Percentiles rank a stretch among this genome's conserved stretches.
Conservation (phyloP, 257 asterid species). For the Forsythia viridissima region DNA sequence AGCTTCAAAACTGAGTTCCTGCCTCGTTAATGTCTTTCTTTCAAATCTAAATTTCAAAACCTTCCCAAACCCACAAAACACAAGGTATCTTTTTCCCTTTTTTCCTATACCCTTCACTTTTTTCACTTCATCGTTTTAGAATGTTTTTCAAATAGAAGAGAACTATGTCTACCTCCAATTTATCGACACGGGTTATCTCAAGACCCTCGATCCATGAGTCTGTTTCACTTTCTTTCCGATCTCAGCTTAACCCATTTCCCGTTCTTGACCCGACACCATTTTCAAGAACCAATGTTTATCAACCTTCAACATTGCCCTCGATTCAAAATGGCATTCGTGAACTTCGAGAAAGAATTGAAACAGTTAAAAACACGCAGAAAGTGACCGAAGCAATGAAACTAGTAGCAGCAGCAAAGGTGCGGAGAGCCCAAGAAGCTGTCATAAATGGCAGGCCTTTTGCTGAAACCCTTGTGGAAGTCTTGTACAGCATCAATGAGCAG, state of each 20-base stretch:
- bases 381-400: conserved; percentile 74
- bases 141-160: not conserved
- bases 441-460: conserved; percentile 65
- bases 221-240: conserved; percentile 31
- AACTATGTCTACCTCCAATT: conserved; percentile 30
- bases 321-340: conserved; percentile 56
- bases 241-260: conserved; percentile 41
- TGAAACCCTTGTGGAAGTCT: conserved; percentile 54
- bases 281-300: conserved; percentile 14
- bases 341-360: conserved; percentile 56
- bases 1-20: not conserved
- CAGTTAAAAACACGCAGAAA: conserved; percentile 66
- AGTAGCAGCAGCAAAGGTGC: conserved; percentile 74
- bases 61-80: not conserved
- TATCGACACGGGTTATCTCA: conserved; percentile 14
- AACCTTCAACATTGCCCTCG: conserved; percentile 2
- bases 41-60: not conserved
- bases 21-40: not conserved
- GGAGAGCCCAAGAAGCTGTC: conserved; percentile 79
- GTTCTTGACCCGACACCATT: not conserved
- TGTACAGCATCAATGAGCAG: conserved; percentile 59
- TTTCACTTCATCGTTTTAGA: not conserved
- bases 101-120: not conserved
- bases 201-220: not conserved
- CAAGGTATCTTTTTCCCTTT: not conserved